Conservation (phyloP, 2,329 filamentous ascomycete species). For the Karstenula rhodostoma region DNA sequence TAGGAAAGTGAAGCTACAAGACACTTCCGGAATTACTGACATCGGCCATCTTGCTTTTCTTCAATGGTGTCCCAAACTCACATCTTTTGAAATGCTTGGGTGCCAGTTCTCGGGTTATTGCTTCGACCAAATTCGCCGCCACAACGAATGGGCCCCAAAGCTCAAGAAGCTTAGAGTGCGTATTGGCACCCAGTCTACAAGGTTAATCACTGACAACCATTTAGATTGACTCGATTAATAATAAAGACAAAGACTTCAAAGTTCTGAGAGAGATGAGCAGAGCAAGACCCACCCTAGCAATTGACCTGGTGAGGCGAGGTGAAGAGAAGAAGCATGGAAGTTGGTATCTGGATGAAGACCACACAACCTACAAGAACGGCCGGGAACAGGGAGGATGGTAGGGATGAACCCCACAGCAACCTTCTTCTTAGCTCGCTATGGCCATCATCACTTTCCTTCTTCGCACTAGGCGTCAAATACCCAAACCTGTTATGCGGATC, state of each 20-base stretch:
- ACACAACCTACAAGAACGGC: neutral
- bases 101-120: neutral
- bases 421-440: neutral
- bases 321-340: neutral
- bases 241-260: neutral
- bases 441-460: neutral
- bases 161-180: neutral
- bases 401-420: no score
- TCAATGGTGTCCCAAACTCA: neutral
- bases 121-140: neutral
- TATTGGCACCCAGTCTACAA: neutral
- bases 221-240: neutral
- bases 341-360: neutral
- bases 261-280: neutral
- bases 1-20: neutral
- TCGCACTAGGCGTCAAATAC: constrained; percentile 19
- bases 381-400: no score
- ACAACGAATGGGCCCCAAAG: neutral
- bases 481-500: constrained; percentile 31
- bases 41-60: neutral
- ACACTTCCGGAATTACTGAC: neutral
- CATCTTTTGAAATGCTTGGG: neutral
- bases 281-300: neutral
- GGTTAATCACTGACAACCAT: neutral
- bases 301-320: neutral